phyloP scores from a whole-genome alignment of 2,329 filamentous ascomycete genomes.

The Fusarium lyarnte region DNA sequence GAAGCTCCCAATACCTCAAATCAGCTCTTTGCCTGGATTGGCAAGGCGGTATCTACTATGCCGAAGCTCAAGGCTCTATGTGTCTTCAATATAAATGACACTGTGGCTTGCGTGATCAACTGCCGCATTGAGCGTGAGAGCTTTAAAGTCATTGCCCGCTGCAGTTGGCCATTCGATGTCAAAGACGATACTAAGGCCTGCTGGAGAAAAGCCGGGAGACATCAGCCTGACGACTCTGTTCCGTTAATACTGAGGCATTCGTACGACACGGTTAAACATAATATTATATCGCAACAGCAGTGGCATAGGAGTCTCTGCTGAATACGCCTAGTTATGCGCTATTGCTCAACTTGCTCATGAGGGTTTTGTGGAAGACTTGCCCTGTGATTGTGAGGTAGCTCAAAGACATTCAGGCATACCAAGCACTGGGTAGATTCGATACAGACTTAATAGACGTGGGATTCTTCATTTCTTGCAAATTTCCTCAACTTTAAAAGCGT shows the following conservation, averaged over 20 bases:
- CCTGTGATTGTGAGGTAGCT: too few species aligned
- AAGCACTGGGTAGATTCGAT: too few species aligned
- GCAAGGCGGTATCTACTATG: neutral
- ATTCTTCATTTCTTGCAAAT: too few species aligned
- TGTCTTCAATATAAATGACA: neutral
- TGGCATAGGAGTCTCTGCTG: neutral
- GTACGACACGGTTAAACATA: neutral
- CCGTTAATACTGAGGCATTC: neutral
- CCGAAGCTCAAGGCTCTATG: neutral
- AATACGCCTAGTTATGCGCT: fast-evolving
- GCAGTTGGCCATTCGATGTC: neutral
- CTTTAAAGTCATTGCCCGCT: neutral
- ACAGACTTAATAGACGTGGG: too few species aligned
- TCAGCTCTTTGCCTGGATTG: neutral
- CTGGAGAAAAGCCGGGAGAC: neutral
- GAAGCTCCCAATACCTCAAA: neutral
- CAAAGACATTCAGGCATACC: too few species aligned
- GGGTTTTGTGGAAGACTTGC: too few species aligned
- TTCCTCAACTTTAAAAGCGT: too few species aligned
- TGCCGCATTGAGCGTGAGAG: neutral
- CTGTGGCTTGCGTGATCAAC: neutral
- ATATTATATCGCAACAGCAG: neutral
- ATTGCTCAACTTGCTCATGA: too few species aligned
- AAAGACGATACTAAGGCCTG: neutral
- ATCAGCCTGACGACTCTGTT: neutral